These are phyloP conservation scores for Allium sativum DNA, from an alignment of 106 monocot genomes.

Conservation along the genomic window DNA sequence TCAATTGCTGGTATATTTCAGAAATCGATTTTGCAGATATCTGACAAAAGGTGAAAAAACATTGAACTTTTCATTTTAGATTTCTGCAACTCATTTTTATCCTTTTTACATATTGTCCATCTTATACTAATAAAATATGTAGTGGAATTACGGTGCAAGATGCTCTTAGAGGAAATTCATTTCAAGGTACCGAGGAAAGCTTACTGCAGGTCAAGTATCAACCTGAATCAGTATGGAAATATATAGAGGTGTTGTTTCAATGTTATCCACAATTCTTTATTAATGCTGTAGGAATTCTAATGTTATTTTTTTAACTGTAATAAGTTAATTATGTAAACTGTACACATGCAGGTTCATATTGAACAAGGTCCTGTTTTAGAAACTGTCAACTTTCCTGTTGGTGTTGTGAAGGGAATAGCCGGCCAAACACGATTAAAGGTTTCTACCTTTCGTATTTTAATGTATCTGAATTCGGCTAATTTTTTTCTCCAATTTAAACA, in stretches of 20 bases:
- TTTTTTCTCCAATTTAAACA: neutral
- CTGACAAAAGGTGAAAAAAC: slow-evolving; percentile 61
- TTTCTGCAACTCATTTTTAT: neutral
- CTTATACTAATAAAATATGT: slow-evolving; percentile 13
- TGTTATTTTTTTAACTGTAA: no score
- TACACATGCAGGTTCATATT: slow-evolving; percentile 63
- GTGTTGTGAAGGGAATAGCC: slow-evolving; percentile 91
- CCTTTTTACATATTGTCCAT: neutral
- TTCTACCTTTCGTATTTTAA: neutral
- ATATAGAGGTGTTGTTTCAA: slow-evolving; percentile 60
- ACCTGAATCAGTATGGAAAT: slow-evolving; percentile 57
- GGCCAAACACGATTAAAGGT: slow-evolving; percentile 93
- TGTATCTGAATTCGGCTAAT: neutral
- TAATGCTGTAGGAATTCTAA: no score
- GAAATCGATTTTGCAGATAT: slow-evolving; percentile 36
- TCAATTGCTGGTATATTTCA: slow-evolving; percentile 83
- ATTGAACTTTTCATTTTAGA: slow-evolving; percentile 1
- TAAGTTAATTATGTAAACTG: neutral
- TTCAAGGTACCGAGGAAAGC: slow-evolving; percentile 50
- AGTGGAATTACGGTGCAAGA: slow-evolving; percentile 80
- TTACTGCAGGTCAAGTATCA: slow-evolving; percentile 56
- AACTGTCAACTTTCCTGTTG: slow-evolving; percentile 65
- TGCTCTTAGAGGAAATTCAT: slow-evolving; percentile 49
- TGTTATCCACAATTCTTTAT: no score
- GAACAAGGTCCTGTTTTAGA: slow-evolving; percentile 98